phyloP scores from a whole-genome alignment of 345 rosid genomes.

The Aquilaria malaccensis region DNA sequence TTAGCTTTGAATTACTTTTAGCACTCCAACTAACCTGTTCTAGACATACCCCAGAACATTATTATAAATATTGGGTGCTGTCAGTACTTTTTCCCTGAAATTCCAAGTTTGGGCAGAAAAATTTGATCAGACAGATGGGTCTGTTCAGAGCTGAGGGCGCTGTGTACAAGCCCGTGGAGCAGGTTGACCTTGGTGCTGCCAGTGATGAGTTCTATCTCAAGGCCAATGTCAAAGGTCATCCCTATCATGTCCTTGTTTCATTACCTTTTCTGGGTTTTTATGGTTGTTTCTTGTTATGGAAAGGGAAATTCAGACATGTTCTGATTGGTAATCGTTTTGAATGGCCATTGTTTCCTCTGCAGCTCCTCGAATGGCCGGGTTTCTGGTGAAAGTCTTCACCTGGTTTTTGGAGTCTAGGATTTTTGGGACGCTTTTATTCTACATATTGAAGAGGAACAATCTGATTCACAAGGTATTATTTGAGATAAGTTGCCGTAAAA shows the following conservation, averaged over 20 bases:
- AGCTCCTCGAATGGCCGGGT: constrained; percentile 77
- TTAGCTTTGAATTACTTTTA: too few species aligned
- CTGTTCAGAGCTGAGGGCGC: constrained; percentile 28
- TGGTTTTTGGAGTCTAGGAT: constrained; percentile 53
- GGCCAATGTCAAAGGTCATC: constrained; percentile 60
- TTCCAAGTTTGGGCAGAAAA: too few species aligned
- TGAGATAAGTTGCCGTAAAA: neutral
- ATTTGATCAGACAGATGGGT: constrained; percentile 25
- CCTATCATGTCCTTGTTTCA: neutral
- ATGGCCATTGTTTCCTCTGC: neutral
- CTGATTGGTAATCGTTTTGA: too few species aligned
- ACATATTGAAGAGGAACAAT: constrained; percentile 48
- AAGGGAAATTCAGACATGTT: too few species aligned
- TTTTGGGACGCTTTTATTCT: constrained; percentile 34
- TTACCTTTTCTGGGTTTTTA: neutral
- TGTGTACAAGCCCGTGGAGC: constrained; percentile 38
- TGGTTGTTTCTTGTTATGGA: too few species aligned
- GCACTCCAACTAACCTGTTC: too few species aligned
- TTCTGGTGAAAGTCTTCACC: constrained; percentile 45
- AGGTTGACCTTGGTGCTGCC: constrained; percentile 35
- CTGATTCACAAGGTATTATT: constrained; percentile 45
- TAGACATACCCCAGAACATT: too few species aligned
- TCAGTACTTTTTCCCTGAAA: too few species aligned
- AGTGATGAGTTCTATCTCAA: constrained; percentile 34
- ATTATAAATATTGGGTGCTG: too few species aligned